Evolutionary conservation across 306 rosid species (phyloP), one percentile per base, ranked within the genome.

Genomic region (Cucurbita ficifolia): DNA sequence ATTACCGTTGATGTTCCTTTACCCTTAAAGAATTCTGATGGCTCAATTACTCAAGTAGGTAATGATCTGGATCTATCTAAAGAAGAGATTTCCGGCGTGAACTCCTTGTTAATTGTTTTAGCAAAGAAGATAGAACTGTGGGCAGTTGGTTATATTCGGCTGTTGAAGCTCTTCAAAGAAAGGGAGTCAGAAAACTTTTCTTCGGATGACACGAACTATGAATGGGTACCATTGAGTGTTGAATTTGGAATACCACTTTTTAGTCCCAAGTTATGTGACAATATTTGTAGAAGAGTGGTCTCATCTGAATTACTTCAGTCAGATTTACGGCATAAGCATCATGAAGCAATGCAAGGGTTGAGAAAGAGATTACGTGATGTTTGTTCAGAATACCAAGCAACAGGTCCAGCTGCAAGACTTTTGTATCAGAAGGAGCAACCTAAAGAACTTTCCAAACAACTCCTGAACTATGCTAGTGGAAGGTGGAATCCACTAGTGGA

Each of bases 211-310:
- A 82, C 81, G 75, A 91, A 80, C 79, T 86, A 84, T 81, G 96
- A 94, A 72, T 94, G 97, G 99, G 96, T 94, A 58, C 99, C 96
- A 3, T 79, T 91, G 86, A 89, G 96, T 59, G 88, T 91, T 58
- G 99, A 86, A 79, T 94, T 94, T 57, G 99, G 99, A 67, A 82
- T 94, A 78, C 97, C 99, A 38, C 85, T 94, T 49, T 94, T 86
- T 80, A 91, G 90, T 84, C 99, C 97, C 22, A 86, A 81, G 45
- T 73, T 94, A 79, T 91, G 97, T 70, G 83, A 79, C 75, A 78
- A 75, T 61, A 94, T 89, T 69, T 91, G 99, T 76, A 84, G 79
- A 79, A 94, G 96, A 76, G 80, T 94, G 76, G 89, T 86, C 76
- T 89, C 91, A 36, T 94, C 97, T 0, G 86, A 88, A 76, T 75